Percentiles rank a stretch among this genome's conserved stretches.
Conservation (phyloP, 2,329 filamentous ascomycete species). For the Colletotrichum coccodes region DNA sequence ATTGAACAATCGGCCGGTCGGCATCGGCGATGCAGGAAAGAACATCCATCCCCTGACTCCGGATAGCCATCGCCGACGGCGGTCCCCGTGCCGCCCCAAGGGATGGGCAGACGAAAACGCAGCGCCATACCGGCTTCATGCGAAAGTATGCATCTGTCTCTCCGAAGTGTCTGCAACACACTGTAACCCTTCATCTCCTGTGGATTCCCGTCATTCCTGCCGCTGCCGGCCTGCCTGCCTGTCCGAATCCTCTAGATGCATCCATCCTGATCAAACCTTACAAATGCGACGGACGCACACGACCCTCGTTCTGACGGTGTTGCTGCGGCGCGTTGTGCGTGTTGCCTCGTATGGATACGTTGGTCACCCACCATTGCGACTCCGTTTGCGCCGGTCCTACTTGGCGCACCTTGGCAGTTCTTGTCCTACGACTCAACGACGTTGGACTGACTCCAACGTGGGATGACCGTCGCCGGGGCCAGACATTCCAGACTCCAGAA, state of each 20-base stretch:
- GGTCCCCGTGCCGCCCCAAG: neutral
- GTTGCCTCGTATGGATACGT: slow-evolving; percentile 20
- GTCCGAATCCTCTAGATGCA: neutral
- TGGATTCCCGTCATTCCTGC: slow-evolving; percentile 7
- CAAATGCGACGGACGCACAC: slow-evolving; percentile 5
- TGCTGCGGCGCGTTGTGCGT: neutral
- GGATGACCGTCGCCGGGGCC: slow-evolving; percentile 17
- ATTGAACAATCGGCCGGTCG: neutral
- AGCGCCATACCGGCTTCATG: neutral
- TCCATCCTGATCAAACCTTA: neutral
- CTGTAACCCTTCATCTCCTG: neutral
- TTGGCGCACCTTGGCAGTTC: slow-evolving; percentile 30
- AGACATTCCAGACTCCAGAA: slow-evolving; percentile 19
- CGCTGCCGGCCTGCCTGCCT: neutral
- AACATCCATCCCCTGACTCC: neutral
- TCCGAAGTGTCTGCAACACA: neutral
- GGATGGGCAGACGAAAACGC: slow-evolving; percentile 7
- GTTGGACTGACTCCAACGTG: slow-evolving; percentile 21
- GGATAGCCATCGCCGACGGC: neutral
- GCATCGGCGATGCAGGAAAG: neutral
- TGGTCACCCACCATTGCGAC: slow-evolving; percentile 22
- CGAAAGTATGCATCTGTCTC: neutral
- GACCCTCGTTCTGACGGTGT: neutral
- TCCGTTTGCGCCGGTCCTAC: slow-evolving; percentile 28
- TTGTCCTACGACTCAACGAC: slow-evolving; percentile 29